A percentile compares a stretch with the other conserved stretches of the same genome.
phyloP scores from a whole-genome alignment of 805 yeast species.

The Nadsonia fulvescens region DNA sequence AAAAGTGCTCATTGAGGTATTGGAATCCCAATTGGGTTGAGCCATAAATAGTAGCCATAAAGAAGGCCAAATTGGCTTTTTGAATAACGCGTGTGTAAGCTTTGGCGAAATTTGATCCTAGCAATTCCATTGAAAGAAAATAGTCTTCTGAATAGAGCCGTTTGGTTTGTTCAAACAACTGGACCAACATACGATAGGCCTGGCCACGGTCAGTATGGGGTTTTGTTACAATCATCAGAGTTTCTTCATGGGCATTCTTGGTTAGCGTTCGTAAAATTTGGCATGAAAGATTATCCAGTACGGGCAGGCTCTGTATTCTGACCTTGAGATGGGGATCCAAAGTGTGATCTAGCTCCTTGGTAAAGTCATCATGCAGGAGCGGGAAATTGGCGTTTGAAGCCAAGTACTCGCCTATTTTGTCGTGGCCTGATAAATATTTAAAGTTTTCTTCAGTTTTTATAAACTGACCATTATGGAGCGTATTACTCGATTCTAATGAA shows the following conservation, averaged over 20 bases:
- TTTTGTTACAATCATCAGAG: slow-evolving; percentile 48
- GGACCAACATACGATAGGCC: slow-evolving; percentile 44
- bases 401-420: no score
- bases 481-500: no score
- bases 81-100: slow-evolving; percentile 37
- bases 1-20: slow-evolving; percentile 64
- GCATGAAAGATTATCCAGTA: slow-evolving; percentile 64
- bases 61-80: slow-evolving; percentile 77
- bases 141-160: slow-evolving; percentile 53
- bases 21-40: slow-evolving; percentile 78
- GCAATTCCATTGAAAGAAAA: slow-evolving; percentile 47
- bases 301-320: slow-evolving; percentile 29
- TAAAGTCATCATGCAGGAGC: no score
- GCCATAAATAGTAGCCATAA: slow-evolving; percentile 72
- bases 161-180: slow-evolving; percentile 62
- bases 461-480: no score
- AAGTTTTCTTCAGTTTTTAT: no score
- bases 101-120: slow-evolving; percentile 18
- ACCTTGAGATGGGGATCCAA: no score
- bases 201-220: slow-evolving; percentile 45
- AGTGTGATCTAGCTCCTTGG: no score
- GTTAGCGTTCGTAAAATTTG: slow-evolving; percentile 62
- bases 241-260: slow-evolving; percentile 56
- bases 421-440: no score
- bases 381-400: no score